Evolutionary conservation across 2,329 filamentous ascomycete genomes (phyloP).

Genomic region (Plenodomus biglobosus): DNA sequence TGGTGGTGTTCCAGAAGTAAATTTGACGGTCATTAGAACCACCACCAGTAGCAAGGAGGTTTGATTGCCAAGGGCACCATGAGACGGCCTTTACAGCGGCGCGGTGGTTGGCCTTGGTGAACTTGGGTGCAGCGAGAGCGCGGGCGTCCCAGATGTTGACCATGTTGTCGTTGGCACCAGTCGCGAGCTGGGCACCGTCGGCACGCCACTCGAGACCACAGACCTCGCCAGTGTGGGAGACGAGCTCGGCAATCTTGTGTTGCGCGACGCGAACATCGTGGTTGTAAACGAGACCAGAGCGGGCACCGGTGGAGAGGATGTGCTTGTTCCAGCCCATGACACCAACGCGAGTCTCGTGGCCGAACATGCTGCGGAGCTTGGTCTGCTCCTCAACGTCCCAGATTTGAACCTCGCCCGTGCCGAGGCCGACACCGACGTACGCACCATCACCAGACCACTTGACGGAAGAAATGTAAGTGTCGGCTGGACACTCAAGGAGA

Average conservation of each 20-base stretch:
- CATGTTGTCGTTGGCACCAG: conserved; percentile 97
- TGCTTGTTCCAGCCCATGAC: conserved; percentile 99
- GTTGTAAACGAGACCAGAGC: conserved; percentile 95
- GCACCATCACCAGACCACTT: conserved; percentile 98
- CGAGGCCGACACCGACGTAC: conserved; percentile 92
- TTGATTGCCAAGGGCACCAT: conserved; percentile 99
- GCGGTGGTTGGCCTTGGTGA: conserved; percentile 99
- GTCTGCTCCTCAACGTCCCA: conserved; percentile 95
- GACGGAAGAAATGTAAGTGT: conserved; percentile 96
- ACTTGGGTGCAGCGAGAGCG: conserved; percentile 89
- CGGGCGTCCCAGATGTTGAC: conserved; percentile 99
- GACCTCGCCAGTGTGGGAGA: conserved; percentile 96
- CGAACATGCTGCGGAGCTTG: conserved; percentile 98
- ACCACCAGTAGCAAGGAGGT: conserved; percentile 92
- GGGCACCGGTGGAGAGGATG: conserved; percentile 88
- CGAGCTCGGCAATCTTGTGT: conserved; percentile 96
- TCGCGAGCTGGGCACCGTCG: conserved; percentile 94
- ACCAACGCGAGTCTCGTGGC: conserved; percentile 92
- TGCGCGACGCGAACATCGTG: conserved; percentile 97
- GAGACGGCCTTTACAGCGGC: conserved; percentile 96
- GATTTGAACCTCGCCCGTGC: conserved; percentile 96
- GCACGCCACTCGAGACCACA: conserved; percentile 97
- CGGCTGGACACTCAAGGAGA: conserved; percentile 80
- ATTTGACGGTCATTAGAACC: conserved; percentile 97
- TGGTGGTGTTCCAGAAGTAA: conserved; percentile 99